Percentiles rank a stretch among this genome's conserved stretches.
Evolutionary conservation across 108 stramenopile species (phyloP).

Genomic region (Fragilaria radians): DNA sequence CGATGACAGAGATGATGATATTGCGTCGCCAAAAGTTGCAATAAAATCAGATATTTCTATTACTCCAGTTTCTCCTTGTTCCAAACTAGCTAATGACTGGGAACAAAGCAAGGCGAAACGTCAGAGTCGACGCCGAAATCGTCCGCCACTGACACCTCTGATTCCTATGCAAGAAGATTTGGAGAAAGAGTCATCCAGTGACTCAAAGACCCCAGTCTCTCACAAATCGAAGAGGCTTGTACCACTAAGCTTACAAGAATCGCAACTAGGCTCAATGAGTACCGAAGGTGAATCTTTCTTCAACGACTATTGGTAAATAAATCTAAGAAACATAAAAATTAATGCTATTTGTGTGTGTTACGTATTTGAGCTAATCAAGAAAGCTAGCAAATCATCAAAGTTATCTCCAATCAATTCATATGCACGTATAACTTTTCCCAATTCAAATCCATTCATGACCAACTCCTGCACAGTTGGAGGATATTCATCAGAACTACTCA

Average conservation of each 20-base stretch:
- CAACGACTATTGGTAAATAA: neutral
- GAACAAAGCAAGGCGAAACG: neutral
- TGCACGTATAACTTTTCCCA: conserved; percentile 58
- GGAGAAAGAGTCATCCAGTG: neutral
- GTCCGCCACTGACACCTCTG: neutral
- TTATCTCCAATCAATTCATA: conserved; percentile 79
- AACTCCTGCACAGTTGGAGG: conserved; percentile 72
- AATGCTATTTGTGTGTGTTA: neutral
- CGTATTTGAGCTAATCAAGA: conserved; percentile 25
- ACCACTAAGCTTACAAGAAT: neutral
- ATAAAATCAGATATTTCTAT: neutral
- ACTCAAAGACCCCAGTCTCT: too few relatives aligned
- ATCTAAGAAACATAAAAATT: neutral
- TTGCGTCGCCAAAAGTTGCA: neutral
- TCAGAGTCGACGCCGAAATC: neutral
- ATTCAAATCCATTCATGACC: conserved; percentile 80
- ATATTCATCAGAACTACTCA: conserved; percentile 51
- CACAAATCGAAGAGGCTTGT: too few relatives aligned
- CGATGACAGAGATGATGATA: neutral
- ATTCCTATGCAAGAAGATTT: neutral
- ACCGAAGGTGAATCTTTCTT: neutral
- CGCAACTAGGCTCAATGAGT: neutral
- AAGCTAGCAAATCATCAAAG: conserved; percentile 71
- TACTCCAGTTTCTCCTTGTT: neutral
- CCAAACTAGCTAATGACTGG: neutral